Evolutionary conservation across 495 filamentous ascomycete genomes (phyloP).

Genomic region (Parathielavia appendiculata): DNA sequence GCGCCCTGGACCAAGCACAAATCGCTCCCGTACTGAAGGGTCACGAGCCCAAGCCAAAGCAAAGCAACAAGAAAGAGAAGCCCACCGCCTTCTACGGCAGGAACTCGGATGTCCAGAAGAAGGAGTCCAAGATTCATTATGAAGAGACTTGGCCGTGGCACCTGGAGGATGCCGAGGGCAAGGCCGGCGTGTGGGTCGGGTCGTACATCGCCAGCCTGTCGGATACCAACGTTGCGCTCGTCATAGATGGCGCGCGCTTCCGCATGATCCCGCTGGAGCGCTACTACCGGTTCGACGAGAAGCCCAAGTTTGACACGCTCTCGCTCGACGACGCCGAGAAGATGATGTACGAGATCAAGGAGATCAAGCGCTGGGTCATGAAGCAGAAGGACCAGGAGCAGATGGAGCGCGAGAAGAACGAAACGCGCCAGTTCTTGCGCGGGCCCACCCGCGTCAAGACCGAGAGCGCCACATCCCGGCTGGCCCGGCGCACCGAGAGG

Average conservation of each 20-base stretch:
- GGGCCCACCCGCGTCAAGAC: slow-evolving; percentile 46
- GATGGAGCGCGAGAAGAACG: slow-evolving; percentile 46
- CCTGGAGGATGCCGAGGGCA: slow-evolving; percentile 90
- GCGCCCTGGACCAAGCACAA: slow-evolving; percentile 75
- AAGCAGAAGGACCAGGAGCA: slow-evolving; percentile 52
- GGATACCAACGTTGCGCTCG: slow-evolving; percentile 66
- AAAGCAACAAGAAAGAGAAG: slow-evolving; percentile 70
- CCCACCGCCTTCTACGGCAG: slow-evolving; percentile 54
- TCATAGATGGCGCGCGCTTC: slow-evolving; percentile 62
- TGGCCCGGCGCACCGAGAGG: slow-evolving; percentile 46
- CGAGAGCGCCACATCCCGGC: slow-evolving; percentile 49
- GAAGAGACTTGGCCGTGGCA: slow-evolving; percentile 97
- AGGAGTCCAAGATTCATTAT: slow-evolving; percentile 73
- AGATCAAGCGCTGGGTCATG: slow-evolving; percentile 66
- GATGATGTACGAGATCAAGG: slow-evolving; percentile 53
- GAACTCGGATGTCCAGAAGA: slow-evolving; percentile 67
- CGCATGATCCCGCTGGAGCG: slow-evolving; percentile 88
- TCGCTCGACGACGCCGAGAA: slow-evolving; percentile 82
- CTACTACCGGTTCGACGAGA: slow-evolving; percentile 87
- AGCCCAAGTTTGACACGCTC: slow-evolving; percentile 74
- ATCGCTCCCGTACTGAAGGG: slow-evolving; percentile 66
- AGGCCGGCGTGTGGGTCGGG: slow-evolving; percentile 80
- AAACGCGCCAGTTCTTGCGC: slow-evolving; percentile 43
- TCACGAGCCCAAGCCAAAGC: slow-evolving; percentile 51
- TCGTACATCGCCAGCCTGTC: slow-evolving; percentile 82